Conservation (phyloP, 129 eudicot genomes). For the Erigeron canadensis region DNA sequence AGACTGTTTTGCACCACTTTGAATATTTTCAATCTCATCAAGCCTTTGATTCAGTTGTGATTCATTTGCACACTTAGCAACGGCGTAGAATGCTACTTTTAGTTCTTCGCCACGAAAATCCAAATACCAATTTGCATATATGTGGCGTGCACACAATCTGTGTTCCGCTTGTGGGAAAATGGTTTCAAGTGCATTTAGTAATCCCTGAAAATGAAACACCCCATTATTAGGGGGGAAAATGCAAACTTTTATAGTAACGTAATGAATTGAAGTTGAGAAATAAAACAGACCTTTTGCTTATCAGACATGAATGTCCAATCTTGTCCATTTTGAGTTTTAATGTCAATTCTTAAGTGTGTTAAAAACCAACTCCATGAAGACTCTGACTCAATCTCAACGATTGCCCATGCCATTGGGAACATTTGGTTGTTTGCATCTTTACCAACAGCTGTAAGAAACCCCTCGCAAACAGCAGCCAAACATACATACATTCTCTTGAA, state of each 20-base stretch:
- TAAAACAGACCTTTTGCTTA: background rate
- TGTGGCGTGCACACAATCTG: conserved; percentile 1
- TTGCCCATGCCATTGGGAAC: background rate
- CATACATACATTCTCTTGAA: background rate
- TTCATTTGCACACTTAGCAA: background rate
- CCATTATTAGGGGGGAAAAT: background rate
- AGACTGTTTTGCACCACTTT: background rate
- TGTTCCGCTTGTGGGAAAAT: background rate
- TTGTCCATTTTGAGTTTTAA: too few species aligned
- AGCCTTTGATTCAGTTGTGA: background rate
- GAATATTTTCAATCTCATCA: background rate
- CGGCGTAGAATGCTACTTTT: background rate
- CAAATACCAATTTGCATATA: background rate
- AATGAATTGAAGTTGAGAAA: too few species aligned
- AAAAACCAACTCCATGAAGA: background rate
- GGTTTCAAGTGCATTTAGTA: background rate
- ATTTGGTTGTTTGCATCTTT: background rate
- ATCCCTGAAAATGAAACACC: background rate
- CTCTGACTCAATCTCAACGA: background rate
- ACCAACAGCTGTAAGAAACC: background rate
- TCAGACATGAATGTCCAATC: background rate
- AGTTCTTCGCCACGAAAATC: background rate
- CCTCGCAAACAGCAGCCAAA: background rate
- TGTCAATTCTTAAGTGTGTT: background rate
- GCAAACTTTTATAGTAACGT: background rate